Evolutionary conservation across 345 rosid species (phyloP), one percentile per base, ranked within the genome.

Genomic region (Turritis glabra): DNA sequence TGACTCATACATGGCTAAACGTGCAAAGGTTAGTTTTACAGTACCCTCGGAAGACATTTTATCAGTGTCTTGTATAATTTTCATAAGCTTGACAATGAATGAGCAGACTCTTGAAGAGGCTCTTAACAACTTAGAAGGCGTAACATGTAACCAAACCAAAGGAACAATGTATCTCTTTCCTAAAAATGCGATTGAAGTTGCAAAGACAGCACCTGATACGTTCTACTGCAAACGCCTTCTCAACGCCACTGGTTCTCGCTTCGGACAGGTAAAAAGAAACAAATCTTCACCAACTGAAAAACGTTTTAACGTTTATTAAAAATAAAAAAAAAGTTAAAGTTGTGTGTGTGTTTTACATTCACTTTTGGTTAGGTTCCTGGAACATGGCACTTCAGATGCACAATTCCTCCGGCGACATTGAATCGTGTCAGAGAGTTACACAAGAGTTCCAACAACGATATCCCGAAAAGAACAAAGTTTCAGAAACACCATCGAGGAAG

Each of bases 81-180:
- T 52, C 35, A 67, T 37, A 22, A 23, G 60, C 60, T 51, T 67
- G 17, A 63, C 37, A 15, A 6, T 47, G 64, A 59, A 38, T 76
- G 55, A 54, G 58, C 80, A 92, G 96, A 86, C 82, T 47, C 71
- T 90, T 73, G 97, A 90, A 83, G 88, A 82, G 26, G 95, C 91
- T 57, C 74, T 90, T 43, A 90, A 87, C 85, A 78, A 71, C 51
- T 81, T 93, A 58, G 98, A 93, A 75, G 93, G 97, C 19, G 75
- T 90, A 52, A 93, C 92, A 26, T 90, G 98, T 77, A 89, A 93
- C 82, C 84, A 76, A 80, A 87, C 97, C 30, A 96, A 93, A 90
- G 96, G 96, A 75, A 91, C 96, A 5, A 92, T 88, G 94, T 90
- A 90, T 73, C 89, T 95, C 0, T 90, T 90, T 69, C 41, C 41